Evolutionary conservation across 2,329 filamentous ascomycete species (phyloP), one percentile per base, ranked within the genome.

Genomic region (Triangularia verruculosa): DNA sequence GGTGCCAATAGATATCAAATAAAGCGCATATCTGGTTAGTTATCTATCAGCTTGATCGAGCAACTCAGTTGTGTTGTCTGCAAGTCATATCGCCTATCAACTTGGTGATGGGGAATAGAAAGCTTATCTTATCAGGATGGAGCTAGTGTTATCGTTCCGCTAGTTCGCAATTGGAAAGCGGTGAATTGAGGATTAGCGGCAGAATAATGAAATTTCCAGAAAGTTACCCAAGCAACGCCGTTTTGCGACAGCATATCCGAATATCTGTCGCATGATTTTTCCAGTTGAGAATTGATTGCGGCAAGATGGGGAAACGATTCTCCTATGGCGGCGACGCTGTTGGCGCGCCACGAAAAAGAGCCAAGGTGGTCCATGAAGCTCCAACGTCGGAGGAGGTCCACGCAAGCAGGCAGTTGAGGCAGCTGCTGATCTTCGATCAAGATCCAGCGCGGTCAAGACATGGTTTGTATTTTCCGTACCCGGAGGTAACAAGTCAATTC

Each of bases 361-460:
- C 82, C 65, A 86, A 84, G 72, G 76, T 83, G n/a, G 77, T 80
- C 4, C 82, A 86, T 67, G 82, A 86, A 63, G 75, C 81, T 1
- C 83, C 85, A 13, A 83, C 85, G 1, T 83, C 82, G 11, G 86
- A 89, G 68, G 84, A 89, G 39, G 81, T 91, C 55, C 78, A 81
- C 57, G 86, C 86, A 39, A 82, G 83, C 67, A 82, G 86, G 59
- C 89, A 95, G 72, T 80, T 95, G 64, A 84, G 84, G 71, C 82
- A 87, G 65, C 80, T 92, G 53, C 81, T 95, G 47, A 77, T 81
- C 61, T 93, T 93, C 72, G 83, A 90, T 68, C 89, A 92, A 76
- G 88, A 92, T 74, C 77, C 86, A 74, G 78, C 81, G 72, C 81
- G 86, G 76, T 82, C 89, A 71, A 85, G 89, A 74, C 89, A 90